Evolutionary conservation across 2,329 filamentous ascomycete genomes (phyloP).

Genomic region (Cladophialophora immunda): DNA sequence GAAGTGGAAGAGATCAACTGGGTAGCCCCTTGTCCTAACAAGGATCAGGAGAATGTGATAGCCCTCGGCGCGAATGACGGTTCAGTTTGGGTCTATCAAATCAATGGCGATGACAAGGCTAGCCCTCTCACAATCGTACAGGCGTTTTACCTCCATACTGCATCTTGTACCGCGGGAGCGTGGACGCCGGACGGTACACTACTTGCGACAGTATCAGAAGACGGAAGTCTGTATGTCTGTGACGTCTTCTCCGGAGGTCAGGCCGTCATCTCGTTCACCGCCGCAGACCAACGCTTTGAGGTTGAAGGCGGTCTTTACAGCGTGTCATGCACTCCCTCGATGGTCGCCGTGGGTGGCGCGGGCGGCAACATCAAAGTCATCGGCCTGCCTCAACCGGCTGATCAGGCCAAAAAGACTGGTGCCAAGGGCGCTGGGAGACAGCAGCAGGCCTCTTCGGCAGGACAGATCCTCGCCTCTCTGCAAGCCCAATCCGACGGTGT

Average conservation of each 20-base stretch:
- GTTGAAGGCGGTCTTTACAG: conserved; percentile 93
- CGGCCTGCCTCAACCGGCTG: conserved; percentile 72
- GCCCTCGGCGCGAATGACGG: conserved; percentile 90
- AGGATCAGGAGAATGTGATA: conserved; percentile 77
- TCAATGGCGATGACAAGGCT: conserved; percentile 71
- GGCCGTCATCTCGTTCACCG: conserved; percentile 78
- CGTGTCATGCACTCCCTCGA: conserved; percentile 79
- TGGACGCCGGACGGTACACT: conserved; percentile 90
- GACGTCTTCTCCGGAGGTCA: conserved; percentile 77
- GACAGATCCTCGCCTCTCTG: conserved; percentile 81
- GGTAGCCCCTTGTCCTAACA: conserved; percentile 77
- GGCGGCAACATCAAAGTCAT: conserved; percentile 86
- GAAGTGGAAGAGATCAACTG: conserved; percentile 98
- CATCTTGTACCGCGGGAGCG: conserved; percentile 82
- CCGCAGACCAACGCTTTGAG: conserved; percentile 85
- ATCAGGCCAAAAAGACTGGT: conserved; percentile 59
- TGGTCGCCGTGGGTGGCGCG: conserved; percentile 87
- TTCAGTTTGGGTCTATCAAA: conserved; percentile 93
- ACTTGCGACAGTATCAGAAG: conserved; percentile 87
- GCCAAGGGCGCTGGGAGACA: conserved; percentile 41
- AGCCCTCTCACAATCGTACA: conserved; percentile 81
- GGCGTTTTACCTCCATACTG: conserved; percentile 91
- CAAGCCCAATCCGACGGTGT: conserved; percentile 81
- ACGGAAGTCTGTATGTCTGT: conserved; percentile 88
- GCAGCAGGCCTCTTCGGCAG: conserved; percentile 58